Percentiles rank a stretch among this genome's conserved stretches.
Evolutionary conservation across 2,329 filamentous ascomycete genomes (phyloP).

Genomic region (Phyllosticta citribraziliensis): DNA sequence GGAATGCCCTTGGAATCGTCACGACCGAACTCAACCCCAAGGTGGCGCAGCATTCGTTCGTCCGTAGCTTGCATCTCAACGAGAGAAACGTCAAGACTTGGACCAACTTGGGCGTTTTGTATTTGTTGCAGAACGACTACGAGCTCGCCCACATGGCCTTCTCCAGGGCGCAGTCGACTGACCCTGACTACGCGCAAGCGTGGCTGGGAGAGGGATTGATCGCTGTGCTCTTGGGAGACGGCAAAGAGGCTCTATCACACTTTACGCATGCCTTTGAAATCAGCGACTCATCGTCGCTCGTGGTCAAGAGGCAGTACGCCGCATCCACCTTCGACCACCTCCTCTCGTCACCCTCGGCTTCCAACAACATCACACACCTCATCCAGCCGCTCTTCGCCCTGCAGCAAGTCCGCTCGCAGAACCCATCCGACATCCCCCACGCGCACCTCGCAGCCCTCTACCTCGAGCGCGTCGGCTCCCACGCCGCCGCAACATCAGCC

Average conservation of each 20-base stretch:
- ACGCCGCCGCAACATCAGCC: constrained; percentile 50
- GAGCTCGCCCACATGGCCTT: constrained; percentile 86
- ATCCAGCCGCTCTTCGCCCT: constrained; percentile 85
- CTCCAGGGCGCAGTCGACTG: constrained; percentile 81
- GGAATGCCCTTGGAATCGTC: constrained; percentile 89
- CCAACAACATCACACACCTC: constrained; percentile 49
- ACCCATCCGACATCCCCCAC: constrained; percentile 60
- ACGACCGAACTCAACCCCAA: constrained; percentile 78
- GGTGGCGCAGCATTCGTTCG: constrained; percentile 87
- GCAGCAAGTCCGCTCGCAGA: constrained; percentile 65
- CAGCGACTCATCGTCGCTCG: constrained; percentile 62
- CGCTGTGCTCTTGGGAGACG: constrained; percentile 64
- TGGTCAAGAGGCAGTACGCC: constrained; percentile 70
- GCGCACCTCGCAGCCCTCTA: constrained; percentile 72
- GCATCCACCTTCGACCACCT: constrained; percentile 76
- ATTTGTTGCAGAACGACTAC: constrained; percentile 71
- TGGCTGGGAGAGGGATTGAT: constrained; percentile 91
- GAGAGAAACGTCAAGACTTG: constrained; percentile 75
- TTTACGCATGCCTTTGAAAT: constrained; percentile 96
- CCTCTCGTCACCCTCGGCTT: constrained; percentile 44
- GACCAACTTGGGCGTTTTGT: constrained; percentile 84
- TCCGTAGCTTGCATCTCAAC: constrained; percentile 84
- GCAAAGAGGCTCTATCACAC: constrained; percentile 67
- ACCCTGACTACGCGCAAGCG: constrained; percentile 85
- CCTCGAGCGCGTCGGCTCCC: constrained; percentile 68